Evolutionary conservation across 140 eudicot species (phyloP).

Genomic region (Cichorium intybus): DNA sequence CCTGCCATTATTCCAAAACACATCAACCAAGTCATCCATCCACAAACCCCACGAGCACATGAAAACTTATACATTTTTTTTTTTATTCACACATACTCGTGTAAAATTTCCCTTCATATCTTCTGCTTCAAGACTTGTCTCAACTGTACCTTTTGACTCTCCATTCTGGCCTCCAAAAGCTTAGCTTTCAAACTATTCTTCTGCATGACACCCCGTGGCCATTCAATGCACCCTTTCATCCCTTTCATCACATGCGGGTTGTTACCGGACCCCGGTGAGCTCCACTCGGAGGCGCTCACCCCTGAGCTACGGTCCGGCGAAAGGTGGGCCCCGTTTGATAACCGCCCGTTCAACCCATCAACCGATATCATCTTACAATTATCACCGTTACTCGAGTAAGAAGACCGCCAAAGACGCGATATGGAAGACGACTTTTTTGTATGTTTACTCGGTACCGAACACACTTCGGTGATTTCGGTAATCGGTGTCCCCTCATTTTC

Average conservation of each 20-base stretch:
- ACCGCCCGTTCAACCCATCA: conserved; percentile 68
- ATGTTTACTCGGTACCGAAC: conserved; percentile 44
- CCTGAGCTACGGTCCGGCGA: conserved; percentile 66
- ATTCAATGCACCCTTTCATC: conserved; percentile 83
- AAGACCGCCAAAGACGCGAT: conserved; percentile 71
- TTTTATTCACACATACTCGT: conserved; percentile 16
- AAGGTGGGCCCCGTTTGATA: conserved; percentile 42
- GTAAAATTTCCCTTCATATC: conserved; percentile 28
- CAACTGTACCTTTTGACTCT: conserved; percentile 73
- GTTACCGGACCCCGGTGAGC: conserved; percentile 70
- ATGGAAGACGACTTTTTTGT: conserved; percentile 57
- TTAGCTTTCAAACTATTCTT: conserved; percentile 65
- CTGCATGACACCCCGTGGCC: conserved; percentile 68
- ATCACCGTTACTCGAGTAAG: conserved; percentile 56
- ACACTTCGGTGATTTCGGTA: conserved; percentile 64
- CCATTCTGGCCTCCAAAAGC: conserved; percentile 79
- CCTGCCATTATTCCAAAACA: conserved; percentile 18
- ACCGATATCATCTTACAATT: conserved; percentile 61
- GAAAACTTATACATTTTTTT: conserved; percentile 14
- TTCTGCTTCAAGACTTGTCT: conserved; percentile 86
- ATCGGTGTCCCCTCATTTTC: conserved; percentile 49
- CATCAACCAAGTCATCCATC: neutral
- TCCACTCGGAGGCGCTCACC: conserved; percentile 57
- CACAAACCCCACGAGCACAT: neutral
- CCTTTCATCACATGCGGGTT: conserved; percentile 51